Percentiles rank a stretch among this genome's conserved stretches.
Evolutionary conservation across 129 eudicot genomes (phyloP).

Genomic region (Erigeron canadensis): DNA sequence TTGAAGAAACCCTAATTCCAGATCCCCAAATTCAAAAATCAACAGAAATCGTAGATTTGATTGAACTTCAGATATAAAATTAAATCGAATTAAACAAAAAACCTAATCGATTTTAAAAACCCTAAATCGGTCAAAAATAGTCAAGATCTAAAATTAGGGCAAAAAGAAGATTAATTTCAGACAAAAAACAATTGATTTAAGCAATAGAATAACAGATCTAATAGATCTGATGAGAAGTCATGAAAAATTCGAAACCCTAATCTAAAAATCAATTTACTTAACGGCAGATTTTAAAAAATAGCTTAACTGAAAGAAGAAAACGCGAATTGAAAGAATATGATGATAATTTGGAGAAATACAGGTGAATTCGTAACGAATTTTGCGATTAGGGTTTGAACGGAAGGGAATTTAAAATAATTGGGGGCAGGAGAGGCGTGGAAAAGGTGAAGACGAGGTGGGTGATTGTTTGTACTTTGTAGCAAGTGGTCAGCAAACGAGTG

Average conservation of each 20-base stretch:
- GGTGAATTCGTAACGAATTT: conserved; percentile 32
- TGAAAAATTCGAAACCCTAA: conserved; percentile 40
- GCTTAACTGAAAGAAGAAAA: conserved; percentile 37
- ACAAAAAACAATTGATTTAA: conserved; percentile 21
- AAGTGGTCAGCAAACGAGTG: conserved; percentile 28
- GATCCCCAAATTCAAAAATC: conserved; percentile 37
- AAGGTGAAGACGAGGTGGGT: conserved; percentile 38
- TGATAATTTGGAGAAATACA: conserved; percentile 8
- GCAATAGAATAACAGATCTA: conserved; percentile 13
- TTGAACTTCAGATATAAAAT: conserved; percentile 12
- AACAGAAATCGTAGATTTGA: neutral
- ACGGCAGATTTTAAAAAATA: conserved; percentile 30
- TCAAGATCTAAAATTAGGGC: conserved; percentile 8
- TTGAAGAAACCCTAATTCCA: conserved; percentile 32
- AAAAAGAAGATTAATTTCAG: conserved; percentile 1
- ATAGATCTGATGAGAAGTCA: conserved; percentile 28
- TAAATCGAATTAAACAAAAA: conserved; percentile 4
- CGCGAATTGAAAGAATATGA: conserved; percentile 34
- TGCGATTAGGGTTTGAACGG: conserved; percentile 31
- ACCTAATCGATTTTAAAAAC: conserved; percentile 20
- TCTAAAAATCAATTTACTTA: conserved; percentile 27
- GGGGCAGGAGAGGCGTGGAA: conserved; percentile 21
- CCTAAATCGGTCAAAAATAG: conserved; percentile 26
- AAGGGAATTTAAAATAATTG: conserved; percentile 10
- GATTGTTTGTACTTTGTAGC: conserved; percentile 29